Evolutionary conservation across 2,329 filamentous ascomycete genomes (phyloP).

Genomic region (Myotisia sp.): DNA sequence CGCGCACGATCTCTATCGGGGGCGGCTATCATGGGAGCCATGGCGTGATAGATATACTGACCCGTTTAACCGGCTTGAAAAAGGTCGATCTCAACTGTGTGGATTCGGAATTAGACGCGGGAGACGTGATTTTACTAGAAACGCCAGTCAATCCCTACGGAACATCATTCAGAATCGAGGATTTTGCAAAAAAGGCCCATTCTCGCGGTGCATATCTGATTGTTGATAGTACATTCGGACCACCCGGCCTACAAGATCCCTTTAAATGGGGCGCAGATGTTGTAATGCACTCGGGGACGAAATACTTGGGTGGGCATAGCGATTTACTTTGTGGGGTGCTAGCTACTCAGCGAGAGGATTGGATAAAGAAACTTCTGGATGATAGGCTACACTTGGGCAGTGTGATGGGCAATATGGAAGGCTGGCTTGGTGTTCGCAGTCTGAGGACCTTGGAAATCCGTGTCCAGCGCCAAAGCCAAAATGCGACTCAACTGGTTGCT

Average conservation of each 20-base stretch:
- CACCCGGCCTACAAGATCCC: conserved; percentile 76
- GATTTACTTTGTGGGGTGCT: conserved; percentile 85
- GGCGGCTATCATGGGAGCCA: conserved; percentile 90
- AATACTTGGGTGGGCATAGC: conserved; percentile 91
- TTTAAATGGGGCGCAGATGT: conserved; percentile 69
- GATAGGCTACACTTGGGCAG: conserved; percentile 68
- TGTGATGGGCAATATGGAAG: conserved; percentile 79
- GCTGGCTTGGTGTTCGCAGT: conserved; percentile 80
- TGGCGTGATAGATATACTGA: conserved; percentile 60
- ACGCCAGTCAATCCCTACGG: conserved; percentile 88
- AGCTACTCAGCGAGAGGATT: conserved; percentile 44
- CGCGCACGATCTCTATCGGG: conserved; percentile 66
- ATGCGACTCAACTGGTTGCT: conserved; percentile 51
- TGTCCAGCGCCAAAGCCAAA: conserved; percentile 61
- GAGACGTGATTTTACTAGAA: conserved; percentile 82
- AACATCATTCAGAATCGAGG: conserved; percentile 56
- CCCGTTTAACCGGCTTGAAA: conserved; percentile 60
- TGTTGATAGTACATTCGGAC: conserved; percentile 85
- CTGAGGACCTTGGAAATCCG: conserved; percentile 74
- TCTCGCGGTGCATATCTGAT: conserved; percentile 58
- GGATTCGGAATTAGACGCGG: conserved; percentile 50
- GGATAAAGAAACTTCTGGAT: conserved; percentile 45
- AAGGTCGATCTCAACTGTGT: conserved; percentile 58
- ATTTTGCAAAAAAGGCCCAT: conserved; percentile 60
- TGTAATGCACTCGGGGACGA: conserved; percentile 85